Conservation (phyloP, 2,329 filamentous ascomycete genomes). For the Leptographium procerum region DNA sequence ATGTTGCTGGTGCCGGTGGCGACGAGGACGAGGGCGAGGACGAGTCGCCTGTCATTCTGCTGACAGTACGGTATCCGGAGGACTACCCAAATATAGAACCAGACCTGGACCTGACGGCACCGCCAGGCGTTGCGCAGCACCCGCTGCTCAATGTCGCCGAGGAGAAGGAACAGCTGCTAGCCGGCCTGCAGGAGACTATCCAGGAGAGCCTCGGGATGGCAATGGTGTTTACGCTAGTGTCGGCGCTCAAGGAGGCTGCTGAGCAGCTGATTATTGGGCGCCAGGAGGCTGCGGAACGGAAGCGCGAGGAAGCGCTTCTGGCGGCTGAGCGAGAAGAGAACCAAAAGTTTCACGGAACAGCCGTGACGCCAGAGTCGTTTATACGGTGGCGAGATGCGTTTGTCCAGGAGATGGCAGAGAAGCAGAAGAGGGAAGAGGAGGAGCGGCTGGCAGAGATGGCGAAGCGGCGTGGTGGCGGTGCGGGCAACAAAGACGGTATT, state of each 20-base stretch:
- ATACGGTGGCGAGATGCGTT: slow-evolving; percentile 73
- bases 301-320: slow-evolving; percentile 39
- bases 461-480: slow-evolving; percentile 28
- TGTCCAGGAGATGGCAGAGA: slow-evolving; percentile 67
- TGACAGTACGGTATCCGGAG: slow-evolving; percentile 82
- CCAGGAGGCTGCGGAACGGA: slow-evolving; percentile 50
- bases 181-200: slow-evolving; percentile 60
- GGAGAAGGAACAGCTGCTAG: slow-evolving; percentile 66
- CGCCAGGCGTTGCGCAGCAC: slow-evolving; percentile 51
- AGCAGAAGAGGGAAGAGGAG: slow-evolving; percentile 55
- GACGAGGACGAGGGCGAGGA: slow-evolving; percentile 40
- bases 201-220: slow-evolving; percentile 94
- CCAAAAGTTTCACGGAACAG: slow-evolving; percentile 84
- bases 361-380: slow-evolving; percentile 81
- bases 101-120: slow-evolving; percentile 64
- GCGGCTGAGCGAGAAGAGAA: slow-evolving; percentile 83
- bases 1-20: slow-evolving; percentile 17
- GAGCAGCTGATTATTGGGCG: slow-evolving; percentile 73
- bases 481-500: slow-evolving; percentile 49
- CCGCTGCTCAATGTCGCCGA: slow-evolving; percentile 66
- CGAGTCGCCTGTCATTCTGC: slow-evolving; percentile 60
- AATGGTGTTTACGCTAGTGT: slow-evolving; percentile 90
- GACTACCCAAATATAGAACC: slow-evolving; percentile 84
- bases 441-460: slow-evolving; percentile 75
- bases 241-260: slow-evolving; percentile 78